Percentiles rank a stretch among this genome's conserved stretches.
Evolutionary conservation across 2,329 filamentous ascomycete species (phyloP).

Genomic region (Myriangium duriaei): DNA sequence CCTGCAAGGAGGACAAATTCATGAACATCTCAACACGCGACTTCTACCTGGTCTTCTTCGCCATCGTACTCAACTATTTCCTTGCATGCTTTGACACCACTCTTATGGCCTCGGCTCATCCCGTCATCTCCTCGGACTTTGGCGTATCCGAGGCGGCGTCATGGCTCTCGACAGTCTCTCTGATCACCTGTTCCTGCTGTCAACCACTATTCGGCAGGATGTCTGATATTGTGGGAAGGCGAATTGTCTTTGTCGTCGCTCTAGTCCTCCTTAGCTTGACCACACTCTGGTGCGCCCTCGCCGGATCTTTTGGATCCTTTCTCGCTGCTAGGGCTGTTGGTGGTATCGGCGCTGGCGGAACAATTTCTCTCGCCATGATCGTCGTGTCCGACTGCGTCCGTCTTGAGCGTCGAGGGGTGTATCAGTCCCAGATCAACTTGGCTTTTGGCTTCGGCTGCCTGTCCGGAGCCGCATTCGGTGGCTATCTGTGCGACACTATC

Average conservation of each 20-base stretch:
- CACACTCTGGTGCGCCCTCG: conserved; percentile 57
- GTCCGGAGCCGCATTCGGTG: conserved; percentile 56
- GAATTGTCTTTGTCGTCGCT: conserved; percentile 43
- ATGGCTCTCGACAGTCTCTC: conserved; percentile 69
- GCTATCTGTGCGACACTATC: conserved; percentile 54
- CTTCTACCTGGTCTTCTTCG: conserved; percentile 12
- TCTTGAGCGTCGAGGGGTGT: conserved; percentile 58
- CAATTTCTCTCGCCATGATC: conserved; percentile 56
- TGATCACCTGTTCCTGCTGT: conserved; percentile 64
- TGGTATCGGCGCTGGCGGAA: conserved; percentile 60
- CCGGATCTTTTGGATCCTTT: conserved; percentile 54
- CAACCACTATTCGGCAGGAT: conserved; percentile 63
- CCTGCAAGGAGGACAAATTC: too few relatives aligned
- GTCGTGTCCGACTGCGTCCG: conserved; percentile 63
- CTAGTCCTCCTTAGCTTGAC: conserved; percentile 51
- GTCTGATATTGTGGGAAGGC: conserved; percentile 53
- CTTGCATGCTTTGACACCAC: conserved; percentile 58
- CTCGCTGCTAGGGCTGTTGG: conserved; percentile 59
- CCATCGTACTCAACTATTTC: conserved; percentile 8
- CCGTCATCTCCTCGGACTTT: conserved; percentile 47
- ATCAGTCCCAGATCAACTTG: conserved; percentile 57
- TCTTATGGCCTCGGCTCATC: conserved; percentile 66
- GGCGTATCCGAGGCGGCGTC: conserved; percentile 64
- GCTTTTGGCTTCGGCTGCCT: conserved; percentile 41
- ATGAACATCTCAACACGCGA: conserved; percentile 10